These are phyloP conservation scores for Pseudocercospora pini-densiflorae DNA, from an alignment of 2,329 filamentous ascomycete genomes.

Conservation along the genomic window DNA sequence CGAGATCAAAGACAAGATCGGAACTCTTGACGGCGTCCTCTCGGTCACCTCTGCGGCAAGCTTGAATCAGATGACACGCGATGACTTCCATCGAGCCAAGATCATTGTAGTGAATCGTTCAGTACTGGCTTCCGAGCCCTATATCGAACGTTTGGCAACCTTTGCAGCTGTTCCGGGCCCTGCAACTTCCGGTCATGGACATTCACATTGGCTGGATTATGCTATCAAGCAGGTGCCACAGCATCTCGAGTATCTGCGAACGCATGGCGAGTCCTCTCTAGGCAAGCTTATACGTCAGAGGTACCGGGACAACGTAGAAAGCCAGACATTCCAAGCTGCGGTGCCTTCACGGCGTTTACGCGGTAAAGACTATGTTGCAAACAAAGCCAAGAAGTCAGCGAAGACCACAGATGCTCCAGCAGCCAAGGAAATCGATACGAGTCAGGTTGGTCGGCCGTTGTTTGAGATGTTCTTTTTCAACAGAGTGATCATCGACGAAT, in stretches of 20 bases:
- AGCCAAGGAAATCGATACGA: slow-evolving; percentile 17
- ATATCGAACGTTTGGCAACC: slow-evolving; percentile 55
- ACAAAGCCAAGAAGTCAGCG: slow-evolving; percentile 20
- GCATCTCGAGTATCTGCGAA: slow-evolving; percentile 46
- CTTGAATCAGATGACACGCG: slow-evolving; percentile 49
- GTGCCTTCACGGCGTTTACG: slow-evolving; percentile 43
- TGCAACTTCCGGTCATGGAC: slow-evolving; percentile 44
- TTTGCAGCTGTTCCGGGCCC: slow-evolving; percentile 35
- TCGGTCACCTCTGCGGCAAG: slow-evolving; percentile 46
- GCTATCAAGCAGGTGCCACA: slow-evolving; percentile 48
- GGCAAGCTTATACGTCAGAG: slow-evolving; percentile 32
- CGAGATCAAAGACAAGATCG: slow-evolving; percentile 53
- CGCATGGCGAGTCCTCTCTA: slow-evolving; percentile 40
- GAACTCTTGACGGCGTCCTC: slow-evolving; percentile 51
- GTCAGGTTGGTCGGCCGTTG: slow-evolving; percentile 35
- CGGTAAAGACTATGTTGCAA: slow-evolving; percentile 30
- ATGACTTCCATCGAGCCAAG: slow-evolving; percentile 53
- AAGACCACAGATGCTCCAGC: slow-evolving; percentile 19
- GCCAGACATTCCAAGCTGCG: slow-evolving; percentile 39
- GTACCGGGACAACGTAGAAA: slow-evolving; percentile 17
- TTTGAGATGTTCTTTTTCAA: slow-evolving; percentile 66
- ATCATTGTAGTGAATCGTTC: slow-evolving; percentile 62
- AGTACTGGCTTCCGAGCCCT: slow-evolving; percentile 53
- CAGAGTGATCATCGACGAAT: slow-evolving; percentile 68
- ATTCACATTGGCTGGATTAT: slow-evolving; percentile 59